Conservation (phyloP, 495 filamentous ascomycete species). For the Talaromyces thailandensis region DNA sequence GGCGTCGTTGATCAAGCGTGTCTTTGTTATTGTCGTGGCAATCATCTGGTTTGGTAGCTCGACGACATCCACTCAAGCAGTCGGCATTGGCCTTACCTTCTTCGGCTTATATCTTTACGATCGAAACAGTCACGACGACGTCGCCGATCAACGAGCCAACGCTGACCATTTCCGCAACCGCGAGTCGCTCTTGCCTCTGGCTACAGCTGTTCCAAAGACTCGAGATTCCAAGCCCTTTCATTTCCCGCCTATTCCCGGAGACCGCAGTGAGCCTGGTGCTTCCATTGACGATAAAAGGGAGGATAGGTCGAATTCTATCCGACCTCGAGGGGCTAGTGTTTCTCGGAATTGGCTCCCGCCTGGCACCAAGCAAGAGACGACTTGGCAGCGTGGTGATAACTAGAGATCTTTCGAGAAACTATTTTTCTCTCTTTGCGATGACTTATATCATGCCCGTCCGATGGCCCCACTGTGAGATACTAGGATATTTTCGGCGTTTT, state of each 20-base stretch:
- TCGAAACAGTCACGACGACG: constrained; percentile 74
- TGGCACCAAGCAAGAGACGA: constrained; percentile 73
- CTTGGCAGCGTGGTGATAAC: constrained; percentile 55
- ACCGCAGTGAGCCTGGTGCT: constrained; percentile 14
- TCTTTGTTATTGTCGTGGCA: constrained; percentile 91
- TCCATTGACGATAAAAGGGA: constrained; percentile 48
- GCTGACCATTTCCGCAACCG: constrained; percentile 47
- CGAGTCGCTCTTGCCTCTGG: constrained; percentile 64
- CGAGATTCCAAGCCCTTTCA: constrained; percentile 36
- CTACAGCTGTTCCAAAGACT: constrained; percentile 22
- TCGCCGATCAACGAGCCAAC: constrained; percentile 63
- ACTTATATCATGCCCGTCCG: neutral
- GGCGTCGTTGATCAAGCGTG: constrained; percentile 87
- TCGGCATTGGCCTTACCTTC: constrained; percentile 84
- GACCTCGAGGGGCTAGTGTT: constrained; percentile 48
- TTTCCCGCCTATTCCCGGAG: constrained; percentile 19
- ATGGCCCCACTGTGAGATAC: neutral
- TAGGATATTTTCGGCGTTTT: neutral
- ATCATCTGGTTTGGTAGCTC: constrained; percentile 93
- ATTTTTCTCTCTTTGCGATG: neutral
- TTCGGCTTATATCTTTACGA: constrained; percentile 94
- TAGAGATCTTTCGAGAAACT: neutral
- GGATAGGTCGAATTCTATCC: constrained; percentile 41
- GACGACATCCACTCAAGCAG: constrained; percentile 72
- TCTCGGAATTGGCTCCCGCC: constrained; percentile 55